Evolutionary conservation across 2,329 filamentous ascomycete genomes (phyloP).

Genomic region (Penicillium thymicola): DNA sequence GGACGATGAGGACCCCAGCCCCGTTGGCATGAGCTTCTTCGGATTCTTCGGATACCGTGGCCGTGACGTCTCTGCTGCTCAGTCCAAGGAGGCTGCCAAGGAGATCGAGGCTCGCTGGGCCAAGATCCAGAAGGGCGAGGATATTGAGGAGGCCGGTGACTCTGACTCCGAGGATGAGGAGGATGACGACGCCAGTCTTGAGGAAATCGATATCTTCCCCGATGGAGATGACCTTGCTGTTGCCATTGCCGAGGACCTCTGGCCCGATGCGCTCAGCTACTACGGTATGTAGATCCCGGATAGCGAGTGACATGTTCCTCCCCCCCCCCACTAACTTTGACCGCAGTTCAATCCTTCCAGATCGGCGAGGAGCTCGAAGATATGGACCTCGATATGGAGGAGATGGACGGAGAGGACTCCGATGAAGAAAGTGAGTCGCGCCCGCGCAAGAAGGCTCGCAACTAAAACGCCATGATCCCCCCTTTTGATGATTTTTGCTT

Average conservation of each 20-base stretch:
- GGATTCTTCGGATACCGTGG: slow-evolving; percentile 81
- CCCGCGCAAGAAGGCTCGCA: slow-evolving; percentile 44
- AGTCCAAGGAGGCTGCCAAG: slow-evolving; percentile 61
- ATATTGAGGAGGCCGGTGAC: slow-evolving; percentile 43
- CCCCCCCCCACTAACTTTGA: slow-evolving; percentile 36
- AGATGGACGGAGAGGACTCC: slow-evolving; percentile 46
- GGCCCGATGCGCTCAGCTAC: slow-evolving; percentile 83
- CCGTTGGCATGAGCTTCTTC: slow-evolving; percentile 76
- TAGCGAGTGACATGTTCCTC: neutral
- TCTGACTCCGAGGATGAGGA: slow-evolving; percentile 50
- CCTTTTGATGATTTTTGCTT: slow-evolving; percentile 18
- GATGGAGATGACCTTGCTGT: slow-evolving; percentile 79
- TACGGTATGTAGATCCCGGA: slow-evolving; percentile 64
- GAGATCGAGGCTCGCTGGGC: slow-evolving; percentile 59
- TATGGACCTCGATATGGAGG: slow-evolving; percentile 60
- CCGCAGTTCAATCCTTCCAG: slow-evolving; percentile 67
- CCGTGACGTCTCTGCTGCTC: slow-evolving; percentile 66
- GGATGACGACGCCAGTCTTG: slow-evolving; percentile 60
- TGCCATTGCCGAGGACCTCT: slow-evolving; percentile 80
- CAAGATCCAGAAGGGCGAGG: slow-evolving; percentile 50
- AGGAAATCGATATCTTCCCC: slow-evolving; percentile 81
- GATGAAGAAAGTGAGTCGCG: slow-evolving; percentile 50
- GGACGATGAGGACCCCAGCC: slow-evolving; percentile 43
- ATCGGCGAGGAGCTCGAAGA: slow-evolving; percentile 61
- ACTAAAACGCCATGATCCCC: slow-evolving; percentile 26